Conservation (phyloP, 2,329 filamentous ascomycete genomes). For the Fusarium sp. region DNA sequence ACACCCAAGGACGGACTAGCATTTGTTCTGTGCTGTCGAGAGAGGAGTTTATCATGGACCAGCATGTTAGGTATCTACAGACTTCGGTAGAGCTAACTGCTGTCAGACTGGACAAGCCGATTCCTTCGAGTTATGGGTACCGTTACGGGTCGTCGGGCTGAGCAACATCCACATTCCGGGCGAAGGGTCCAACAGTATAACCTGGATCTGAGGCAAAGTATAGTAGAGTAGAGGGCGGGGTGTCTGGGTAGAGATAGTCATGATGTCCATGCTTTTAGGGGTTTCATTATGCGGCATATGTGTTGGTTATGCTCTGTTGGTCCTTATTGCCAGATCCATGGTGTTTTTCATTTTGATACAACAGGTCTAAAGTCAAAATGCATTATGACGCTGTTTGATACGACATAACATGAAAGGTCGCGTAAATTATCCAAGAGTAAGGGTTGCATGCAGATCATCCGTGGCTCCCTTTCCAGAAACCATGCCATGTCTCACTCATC, state of each 20-base stretch:
- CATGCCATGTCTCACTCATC: not conserved
- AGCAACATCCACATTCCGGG: not conserved
- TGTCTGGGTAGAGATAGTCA: not conserved
- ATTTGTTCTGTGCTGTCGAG: not conserved
- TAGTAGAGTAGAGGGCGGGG: not conserved
- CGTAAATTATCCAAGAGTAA: not conserved
- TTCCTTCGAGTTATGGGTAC: not conserved
- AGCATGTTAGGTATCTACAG: not conserved
- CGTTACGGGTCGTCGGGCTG: not conserved
- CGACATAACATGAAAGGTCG: not conserved
- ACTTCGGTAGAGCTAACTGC: not conserved
- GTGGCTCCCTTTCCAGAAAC: not conserved
- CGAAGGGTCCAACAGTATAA: not conserved
- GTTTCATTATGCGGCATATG: not conserved
- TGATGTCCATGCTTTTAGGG: not conserved
- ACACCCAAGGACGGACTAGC: not conserved
- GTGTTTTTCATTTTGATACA: not conserved
- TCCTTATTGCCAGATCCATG: not conserved
- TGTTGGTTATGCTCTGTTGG: not conserved
- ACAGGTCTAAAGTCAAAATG: not conserved
- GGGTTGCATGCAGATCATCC: not conserved
- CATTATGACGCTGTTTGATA: not conserved
- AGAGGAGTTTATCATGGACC: not conserved
- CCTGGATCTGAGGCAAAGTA: conserved; percentile 1
- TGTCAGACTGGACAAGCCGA: not conserved